Evolutionary conservation across 257 asterid species (phyloP).

Genomic region (Solanum bulbocastanum): DNA sequence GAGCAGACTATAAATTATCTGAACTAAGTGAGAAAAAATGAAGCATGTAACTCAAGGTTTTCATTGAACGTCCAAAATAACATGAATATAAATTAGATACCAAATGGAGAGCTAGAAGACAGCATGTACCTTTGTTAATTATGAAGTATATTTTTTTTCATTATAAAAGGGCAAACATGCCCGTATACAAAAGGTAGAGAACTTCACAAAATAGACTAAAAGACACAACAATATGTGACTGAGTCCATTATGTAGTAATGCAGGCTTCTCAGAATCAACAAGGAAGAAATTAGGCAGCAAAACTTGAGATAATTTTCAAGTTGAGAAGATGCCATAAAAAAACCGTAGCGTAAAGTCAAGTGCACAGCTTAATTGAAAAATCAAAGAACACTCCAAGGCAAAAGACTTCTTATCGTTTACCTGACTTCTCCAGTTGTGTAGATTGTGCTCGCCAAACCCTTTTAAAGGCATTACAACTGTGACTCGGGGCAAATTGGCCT

Average conservation of each 20-base stretch:
- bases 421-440: constrained; percentile 98
- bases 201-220: neutral
- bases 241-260: neutral
- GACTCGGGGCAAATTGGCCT: constrained; percentile 76
- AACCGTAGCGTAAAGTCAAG: neutral
- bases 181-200: neutral
- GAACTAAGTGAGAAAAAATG: neutral
- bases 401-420: constrained; percentile 22
- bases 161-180: neutral
- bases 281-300: neutral
- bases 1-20: neutral
- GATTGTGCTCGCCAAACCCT: constrained; percentile 97
- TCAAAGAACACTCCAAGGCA: neutral
- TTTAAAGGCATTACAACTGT: constrained; percentile 95
- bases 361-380: neutral
- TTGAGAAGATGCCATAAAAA: neutral
- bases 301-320: neutral
- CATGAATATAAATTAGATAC: neutral
- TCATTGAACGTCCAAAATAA: neutral
- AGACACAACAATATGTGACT: neutral
- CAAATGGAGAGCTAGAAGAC: neutral
- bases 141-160: neutral
- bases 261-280: neutral
- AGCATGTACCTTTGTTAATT: neutral
- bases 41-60: neutral